Percentiles rank a stretch among this genome's conserved stretches.
Conservation (phyloP, 2,329 filamentous ascomycete genomes). For the Amylocarpus encephaloides region DNA sequence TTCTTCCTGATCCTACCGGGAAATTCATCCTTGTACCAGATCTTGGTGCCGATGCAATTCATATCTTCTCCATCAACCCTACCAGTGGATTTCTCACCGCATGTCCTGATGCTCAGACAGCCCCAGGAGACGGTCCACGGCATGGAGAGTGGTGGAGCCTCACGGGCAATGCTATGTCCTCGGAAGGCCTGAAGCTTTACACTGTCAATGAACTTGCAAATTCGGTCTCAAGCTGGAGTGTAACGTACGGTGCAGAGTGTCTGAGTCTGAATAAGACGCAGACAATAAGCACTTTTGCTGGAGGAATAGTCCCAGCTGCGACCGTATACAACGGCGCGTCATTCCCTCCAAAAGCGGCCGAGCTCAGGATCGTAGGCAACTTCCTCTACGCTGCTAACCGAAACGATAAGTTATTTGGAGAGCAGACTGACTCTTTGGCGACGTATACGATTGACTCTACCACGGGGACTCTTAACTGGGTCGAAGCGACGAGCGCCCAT, state of each 20-base stretch:
- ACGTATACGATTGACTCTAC: constrained; percentile 29
- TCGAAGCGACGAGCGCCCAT: constrained; percentile 36
- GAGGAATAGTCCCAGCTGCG: constrained; percentile 26
- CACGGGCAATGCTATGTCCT: constrained; percentile 20
- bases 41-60: constrained; percentile 42
- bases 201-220: constrained; percentile 40
- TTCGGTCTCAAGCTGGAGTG: constrained; percentile 32
- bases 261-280: constrained; percentile 38
- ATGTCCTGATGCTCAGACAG: constrained; percentile 30
- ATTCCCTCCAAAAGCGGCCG: constrained; percentile 40
- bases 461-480: constrained; percentile 34
- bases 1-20: constrained; percentile 44
- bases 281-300: constrained; percentile 38
- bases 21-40: constrained; percentile 44
- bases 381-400: constrained; percentile 58
- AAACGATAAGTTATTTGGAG: constrained; percentile 48
- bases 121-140: constrained; percentile 41
- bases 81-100: constrained; percentile 34
- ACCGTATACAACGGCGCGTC: constrained; percentile 18
- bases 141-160: constrained; percentile 41
- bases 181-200: constrained; percentile 22
- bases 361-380: constrained; percentile 44
- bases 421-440: constrained; percentile 38
- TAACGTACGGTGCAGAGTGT: constrained; percentile 37
- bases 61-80: constrained; percentile 40